Conservation (phyloP, 1,139 yeast genomes). For the Blastobotrys ciferrii region DNA sequence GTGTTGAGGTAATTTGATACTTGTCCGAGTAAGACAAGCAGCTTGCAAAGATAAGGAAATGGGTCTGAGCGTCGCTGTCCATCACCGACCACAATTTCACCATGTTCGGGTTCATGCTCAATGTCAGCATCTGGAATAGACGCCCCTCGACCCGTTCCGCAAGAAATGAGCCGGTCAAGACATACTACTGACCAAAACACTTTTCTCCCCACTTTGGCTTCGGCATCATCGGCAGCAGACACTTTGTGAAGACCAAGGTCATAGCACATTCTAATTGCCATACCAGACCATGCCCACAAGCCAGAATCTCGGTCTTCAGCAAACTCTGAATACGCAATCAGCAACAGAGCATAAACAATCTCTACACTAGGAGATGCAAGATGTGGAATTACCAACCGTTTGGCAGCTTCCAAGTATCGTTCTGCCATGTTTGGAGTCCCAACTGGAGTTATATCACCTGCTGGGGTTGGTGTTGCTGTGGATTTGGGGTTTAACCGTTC, state of each 20-base stretch:
- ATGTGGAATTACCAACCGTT: constrained; percentile 29
- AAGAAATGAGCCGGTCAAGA: constrained; percentile 31
- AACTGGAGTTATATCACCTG: constrained; percentile 10
- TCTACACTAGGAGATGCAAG: constrained; percentile 31
- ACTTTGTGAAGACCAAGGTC: constrained; percentile 33
- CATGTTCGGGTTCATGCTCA: constrained; percentile 23
- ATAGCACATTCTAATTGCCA: constrained; percentile 34
- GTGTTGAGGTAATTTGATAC: constrained; percentile 30
- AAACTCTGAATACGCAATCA: constrained; percentile 32
- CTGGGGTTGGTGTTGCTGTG: constrained; percentile 8
- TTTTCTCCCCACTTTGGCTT: constrained; percentile 16
- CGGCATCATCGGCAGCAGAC: not conserved
- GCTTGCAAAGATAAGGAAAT: constrained; percentile 30
- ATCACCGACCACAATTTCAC: constrained; percentile 7
- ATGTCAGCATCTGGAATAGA: constrained; percentile 26
- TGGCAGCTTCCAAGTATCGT: constrained; percentile 29
- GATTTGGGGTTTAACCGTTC: constrained; percentile 19
- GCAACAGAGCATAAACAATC: constrained; percentile 29
- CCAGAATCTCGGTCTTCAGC: constrained; percentile 34
- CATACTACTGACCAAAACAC: constrained; percentile 33
- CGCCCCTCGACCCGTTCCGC: constrained; percentile 31
- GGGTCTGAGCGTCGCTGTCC: constrained; percentile 27
- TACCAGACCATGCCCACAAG: constrained; percentile 34
- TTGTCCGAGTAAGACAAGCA: constrained; percentile 28
- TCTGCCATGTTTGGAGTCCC: constrained; percentile 21